Conservation (phyloP, 768 basidiomycete genomes). For the Austroboletus eburneus region DNA sequence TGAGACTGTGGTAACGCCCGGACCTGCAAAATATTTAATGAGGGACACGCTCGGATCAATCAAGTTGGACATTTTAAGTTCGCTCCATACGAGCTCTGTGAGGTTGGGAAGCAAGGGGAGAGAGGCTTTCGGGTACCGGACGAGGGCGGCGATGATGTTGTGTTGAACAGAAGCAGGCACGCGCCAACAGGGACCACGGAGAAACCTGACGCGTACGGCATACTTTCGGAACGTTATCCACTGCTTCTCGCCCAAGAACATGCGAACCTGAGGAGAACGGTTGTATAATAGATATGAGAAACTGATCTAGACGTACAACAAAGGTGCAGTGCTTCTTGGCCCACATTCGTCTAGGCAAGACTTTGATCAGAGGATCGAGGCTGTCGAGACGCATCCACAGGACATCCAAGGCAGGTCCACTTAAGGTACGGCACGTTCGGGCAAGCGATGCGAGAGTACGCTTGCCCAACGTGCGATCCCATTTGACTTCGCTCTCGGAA, state of each 20-base stretch:
- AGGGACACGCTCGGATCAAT: conserved; percentile 23
- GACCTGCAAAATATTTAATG: conserved; percentile 23
- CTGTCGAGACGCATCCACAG: conserved; percentile 28
- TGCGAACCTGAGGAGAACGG: conserved; percentile 11
- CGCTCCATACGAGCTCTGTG: conserved; percentile 21
- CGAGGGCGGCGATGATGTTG: conserved; percentile 17
- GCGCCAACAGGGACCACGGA: conserved; percentile 22
- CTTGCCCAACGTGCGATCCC: conserved; percentile 15
- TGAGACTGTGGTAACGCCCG: conserved; percentile 16
- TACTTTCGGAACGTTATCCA: conserved; percentile 26
- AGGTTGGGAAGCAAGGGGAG: conserved; percentile 26
- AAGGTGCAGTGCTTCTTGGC: conserved; percentile 18
- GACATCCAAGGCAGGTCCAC: conserved; percentile 20
- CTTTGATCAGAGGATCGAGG: conserved; percentile 25
- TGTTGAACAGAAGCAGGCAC: conserved; percentile 13
- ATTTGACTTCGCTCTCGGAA: conserved; percentile 12
- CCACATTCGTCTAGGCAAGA: conserved; percentile 26
- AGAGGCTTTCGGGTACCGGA: conserved; percentile 7
- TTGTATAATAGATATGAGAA: background rate
- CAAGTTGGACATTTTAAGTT: conserved; percentile 20
- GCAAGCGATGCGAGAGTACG: conserved; percentile 26
- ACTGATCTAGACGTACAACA: conserved; percentile 10
- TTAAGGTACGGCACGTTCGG: conserved; percentile 23
- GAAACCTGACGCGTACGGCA: conserved; percentile 19
- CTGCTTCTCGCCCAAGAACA: conserved; percentile 25